A percentile compares a stretch with the other conserved stretches of the same genome.
These are phyloP conservation scores for Zopfochytrium polystomum DNA, from an alignment of 371 early-diverging fungal genomes.

Conservation along the genomic window DNA sequence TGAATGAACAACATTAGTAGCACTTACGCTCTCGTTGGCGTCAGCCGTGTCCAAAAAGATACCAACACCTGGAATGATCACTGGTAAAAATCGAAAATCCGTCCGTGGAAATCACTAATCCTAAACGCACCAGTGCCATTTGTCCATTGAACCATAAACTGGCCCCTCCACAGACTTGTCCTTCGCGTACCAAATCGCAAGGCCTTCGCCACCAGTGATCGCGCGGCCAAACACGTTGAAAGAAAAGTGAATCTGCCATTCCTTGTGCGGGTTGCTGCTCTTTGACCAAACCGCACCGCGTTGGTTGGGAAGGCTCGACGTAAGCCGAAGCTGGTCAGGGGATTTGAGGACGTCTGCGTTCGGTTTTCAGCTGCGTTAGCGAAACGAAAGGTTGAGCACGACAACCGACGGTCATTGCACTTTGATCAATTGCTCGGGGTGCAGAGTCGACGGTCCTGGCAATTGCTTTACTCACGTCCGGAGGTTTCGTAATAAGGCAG, in stretches of 20 bases:
- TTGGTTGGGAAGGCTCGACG: slow-evolving; percentile 62
- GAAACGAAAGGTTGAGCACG: background rate
- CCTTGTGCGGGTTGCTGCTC: slow-evolving; percentile 61
- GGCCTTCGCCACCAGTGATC: slow-evolving; percentile 72
- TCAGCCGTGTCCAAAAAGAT: slow-evolving; percentile 37
- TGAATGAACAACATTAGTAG: no score
- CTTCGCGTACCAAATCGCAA: slow-evolving; percentile 81
- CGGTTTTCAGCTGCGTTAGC: slow-evolving; percentile 1
- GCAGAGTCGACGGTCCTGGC: background rate
- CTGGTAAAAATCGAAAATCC: slow-evolving; percentile 9
- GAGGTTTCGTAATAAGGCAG: slow-evolving; percentile 1
- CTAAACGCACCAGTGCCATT: slow-evolving; percentile 49
- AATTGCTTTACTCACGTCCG: background rate
- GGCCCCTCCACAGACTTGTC: slow-evolving; percentile 52
- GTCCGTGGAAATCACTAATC: background rate
- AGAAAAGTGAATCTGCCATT: slow-evolving; percentile 72
- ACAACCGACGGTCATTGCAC: background rate
- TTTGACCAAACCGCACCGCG: slow-evolving; percentile 71
- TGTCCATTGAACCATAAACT: slow-evolving; percentile 67
- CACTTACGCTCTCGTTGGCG: no score
- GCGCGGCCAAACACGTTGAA: slow-evolving; percentile 65
- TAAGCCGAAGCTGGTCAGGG: slow-evolving; percentile 63
- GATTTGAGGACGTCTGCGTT: slow-evolving; percentile 59
- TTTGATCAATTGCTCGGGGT: background rate
- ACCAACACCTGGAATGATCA: slow-evolving; percentile 15